Base-by-base conservation (phyloP, 2,329 filamentous ascomycete genomes). In the Stachybotrys elegans region DNA sequence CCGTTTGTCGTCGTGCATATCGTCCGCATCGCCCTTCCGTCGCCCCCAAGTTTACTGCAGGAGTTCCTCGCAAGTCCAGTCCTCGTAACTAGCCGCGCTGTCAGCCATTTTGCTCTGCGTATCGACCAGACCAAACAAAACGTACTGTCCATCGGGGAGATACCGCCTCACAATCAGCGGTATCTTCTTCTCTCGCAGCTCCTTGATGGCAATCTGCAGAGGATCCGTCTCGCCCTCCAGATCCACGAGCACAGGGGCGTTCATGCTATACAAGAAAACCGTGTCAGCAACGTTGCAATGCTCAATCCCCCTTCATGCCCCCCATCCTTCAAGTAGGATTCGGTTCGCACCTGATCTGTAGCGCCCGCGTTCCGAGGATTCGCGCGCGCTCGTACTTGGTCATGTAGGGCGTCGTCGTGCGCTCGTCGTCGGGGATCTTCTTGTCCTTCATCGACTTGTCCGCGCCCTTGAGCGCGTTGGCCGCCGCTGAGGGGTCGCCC, bases 11-110 rank as follows among this genome's bases (percentile, higher is more conserved):
- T n/a, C n/a, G n/a, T n/a, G n/a, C n/a, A n/a, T n/a, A n/a, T n/a
- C n/a, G n/a, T n/a, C n/a, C n/a, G n/a, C n/a, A n/a, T n/a, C n/a
- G n/a, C n/a, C n/a, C n/a, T n/a, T n/a, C n/a, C n/a, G n/a, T n/a
- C n/a, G n/a, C n/a, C n/a, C n/a, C n/a, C n/a, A n/a, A n/a, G 57
- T 63, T 59, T 65, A 81, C 65, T 81, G 78, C 44, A 95, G 78
- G 52, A 97, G 76, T 69, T 98, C 93, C 70, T 97, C 93, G 70
- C 91, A 96, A 27, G 91, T 95, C 93, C 93, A 98, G 67, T 98
- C 93, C 77, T 98, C 93, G 68, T 97, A 97, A 72, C 87, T 92
- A 54, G n/a, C 42, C 35, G 21, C 31, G 14, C 20, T 22, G 44
- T 58, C 42, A 53, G 53, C 29, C 20, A n/a, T n/a, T n/a, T 13